These are phyloP conservation scores for Globisporangium middletonii DNA, from an alignment of 352 stramenopile genomes.

Conservation along the genomic window DNA sequence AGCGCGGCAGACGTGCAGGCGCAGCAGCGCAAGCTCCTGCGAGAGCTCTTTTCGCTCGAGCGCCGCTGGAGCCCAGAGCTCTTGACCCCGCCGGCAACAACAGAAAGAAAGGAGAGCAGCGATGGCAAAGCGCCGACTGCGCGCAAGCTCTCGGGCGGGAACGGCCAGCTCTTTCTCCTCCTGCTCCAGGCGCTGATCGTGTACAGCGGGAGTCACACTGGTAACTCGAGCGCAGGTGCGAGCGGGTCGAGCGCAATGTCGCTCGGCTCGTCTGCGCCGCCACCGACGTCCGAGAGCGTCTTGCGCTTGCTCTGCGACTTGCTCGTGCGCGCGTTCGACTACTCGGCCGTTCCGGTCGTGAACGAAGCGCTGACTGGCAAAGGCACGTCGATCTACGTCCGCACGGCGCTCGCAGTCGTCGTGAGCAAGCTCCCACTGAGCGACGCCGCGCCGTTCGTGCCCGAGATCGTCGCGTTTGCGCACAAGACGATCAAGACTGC, in stretches of 20 bases:
- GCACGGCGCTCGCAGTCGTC: conserved; percentile 64
- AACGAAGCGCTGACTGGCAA: conserved; percentile 53
- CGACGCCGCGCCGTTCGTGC: conserved; percentile 60
- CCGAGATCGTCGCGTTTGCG: conserved; percentile 58
- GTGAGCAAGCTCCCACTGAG: conserved; percentile 45
- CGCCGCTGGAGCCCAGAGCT: conserved; percentile 47
- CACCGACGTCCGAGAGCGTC: conserved; percentile 60
- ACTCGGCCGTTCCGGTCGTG: conserved; percentile 42
- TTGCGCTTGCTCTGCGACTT: conserved; percentile 66
- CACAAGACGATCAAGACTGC: conserved; percentile 49
- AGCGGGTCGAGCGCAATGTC: conserved; percentile 34
- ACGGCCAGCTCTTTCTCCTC: conserved; percentile 49
- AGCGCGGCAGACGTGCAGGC: conserved; percentile 23
- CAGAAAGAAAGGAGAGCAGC: conserved; percentile 8
- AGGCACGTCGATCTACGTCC: conserved; percentile 57
- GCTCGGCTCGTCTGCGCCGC: conserved; percentile 31
- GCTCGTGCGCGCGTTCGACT: conserved; percentile 70
- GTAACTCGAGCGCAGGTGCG: conserved; percentile 14
- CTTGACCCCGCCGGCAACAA: conserved; percentile 8
- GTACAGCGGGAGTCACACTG: conserved; percentile 48
- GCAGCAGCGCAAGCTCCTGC: conserved; percentile 33
- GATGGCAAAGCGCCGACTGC: background rate
- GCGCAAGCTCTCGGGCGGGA: conserved; percentile 21
- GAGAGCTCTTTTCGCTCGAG: conserved; percentile 53
- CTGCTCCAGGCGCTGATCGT: conserved; percentile 61